Evolutionary conservation across 1,284 basidiomycete genomes (phyloP).

Genomic region (Phlebopus sp.): DNA sequence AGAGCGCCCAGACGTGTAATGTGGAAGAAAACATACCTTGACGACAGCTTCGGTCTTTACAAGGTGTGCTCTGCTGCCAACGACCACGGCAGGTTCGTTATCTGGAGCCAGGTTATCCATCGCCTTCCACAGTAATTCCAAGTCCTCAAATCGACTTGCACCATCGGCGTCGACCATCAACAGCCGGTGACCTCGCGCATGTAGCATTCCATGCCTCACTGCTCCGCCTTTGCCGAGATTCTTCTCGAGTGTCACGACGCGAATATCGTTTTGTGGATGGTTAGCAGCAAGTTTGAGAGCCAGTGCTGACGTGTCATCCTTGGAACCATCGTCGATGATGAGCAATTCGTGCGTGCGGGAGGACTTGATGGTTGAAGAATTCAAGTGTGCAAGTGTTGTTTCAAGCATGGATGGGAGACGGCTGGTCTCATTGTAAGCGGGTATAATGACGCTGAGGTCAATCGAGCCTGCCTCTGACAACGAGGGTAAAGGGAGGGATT

Average conservation of each 20-base stretch:
- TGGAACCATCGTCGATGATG: constrained; percentile 88
- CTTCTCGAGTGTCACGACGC: constrained; percentile 72
- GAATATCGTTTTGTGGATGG: constrained; percentile 57
- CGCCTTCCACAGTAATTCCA: constrained; percentile 69
- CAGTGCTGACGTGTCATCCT: constrained; percentile 67
- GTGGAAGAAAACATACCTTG: constrained; percentile 55
- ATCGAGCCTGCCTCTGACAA: constrained; percentile 53
- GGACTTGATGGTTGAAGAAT: constrained; percentile 28
- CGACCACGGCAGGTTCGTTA: constrained; percentile 62
- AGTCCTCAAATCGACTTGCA: constrained; percentile 82
- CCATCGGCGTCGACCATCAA: constrained; percentile 95
- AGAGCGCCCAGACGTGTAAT: background rate
- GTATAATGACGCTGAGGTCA: constrained; percentile 80
- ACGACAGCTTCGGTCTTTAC: constrained; percentile 93
- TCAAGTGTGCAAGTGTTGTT: constrained; percentile 64
- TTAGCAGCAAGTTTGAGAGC: constrained; percentile 65
- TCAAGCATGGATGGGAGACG: constrained; percentile 82
- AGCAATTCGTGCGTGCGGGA: constrained; percentile 71
- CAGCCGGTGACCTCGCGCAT: constrained; percentile 73
- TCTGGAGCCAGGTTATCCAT: constrained; percentile 62
- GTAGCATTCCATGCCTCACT: constrained; percentile 86
- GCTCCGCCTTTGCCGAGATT: constrained; percentile 93
- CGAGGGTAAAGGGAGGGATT: constrained; percentile 49
- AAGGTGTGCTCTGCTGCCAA: constrained; percentile 89
- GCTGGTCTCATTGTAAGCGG: constrained; percentile 86